These are phyloP conservation scores for Zymoseptoria passerinii DNA, from an alignment of 2,329 filamentous ascomycete genomes.

Conservation along the genomic window DNA sequence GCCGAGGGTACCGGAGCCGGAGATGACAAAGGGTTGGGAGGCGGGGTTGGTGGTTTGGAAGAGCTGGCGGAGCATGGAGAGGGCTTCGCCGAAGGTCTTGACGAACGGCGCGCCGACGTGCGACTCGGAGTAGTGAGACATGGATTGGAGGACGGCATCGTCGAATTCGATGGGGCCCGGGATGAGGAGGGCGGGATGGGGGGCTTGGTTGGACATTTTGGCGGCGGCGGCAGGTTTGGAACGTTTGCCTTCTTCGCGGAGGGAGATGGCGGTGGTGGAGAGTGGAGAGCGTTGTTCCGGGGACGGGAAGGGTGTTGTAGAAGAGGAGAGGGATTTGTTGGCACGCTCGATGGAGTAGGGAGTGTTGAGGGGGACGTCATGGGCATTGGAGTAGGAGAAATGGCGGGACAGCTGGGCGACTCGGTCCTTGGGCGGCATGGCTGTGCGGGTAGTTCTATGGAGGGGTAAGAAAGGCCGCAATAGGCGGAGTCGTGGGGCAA, in stretches of 20 bases:
- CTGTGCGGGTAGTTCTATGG: not conserved
- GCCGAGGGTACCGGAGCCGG: constrained; percentile 87
- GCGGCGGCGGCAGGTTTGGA: constrained; percentile 26
- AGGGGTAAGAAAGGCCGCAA: not conserved
- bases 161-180: constrained; percentile 97
- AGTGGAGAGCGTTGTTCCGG: constrained; percentile 20
- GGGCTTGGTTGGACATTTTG: constrained; percentile 52
- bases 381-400: constrained; percentile 46
- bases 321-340: constrained; percentile 31
- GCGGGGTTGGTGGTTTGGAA: constrained; percentile 80
- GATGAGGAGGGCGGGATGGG: constrained; percentile 74
- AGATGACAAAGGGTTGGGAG: constrained; percentile 86
- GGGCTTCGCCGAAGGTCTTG: constrained; percentile 79
- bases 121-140: constrained; percentile 93
- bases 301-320: constrained; percentile 22
- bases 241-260: constrained; percentile 20
- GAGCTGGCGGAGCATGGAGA: constrained; percentile 80
- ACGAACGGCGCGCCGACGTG: constrained; percentile 88
- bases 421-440: constrained; percentile 37
- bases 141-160: constrained; percentile 88
- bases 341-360: constrained; percentile 54
- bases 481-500: constrained; percentile 1
- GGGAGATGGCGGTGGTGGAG: constrained; percentile 17
- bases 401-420: constrained; percentile 52
- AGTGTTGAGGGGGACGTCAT: constrained; percentile 51